Evolutionary conservation across 1,139 yeast species (phyloP).

Genomic region (Kodamaea arcana): DNA sequence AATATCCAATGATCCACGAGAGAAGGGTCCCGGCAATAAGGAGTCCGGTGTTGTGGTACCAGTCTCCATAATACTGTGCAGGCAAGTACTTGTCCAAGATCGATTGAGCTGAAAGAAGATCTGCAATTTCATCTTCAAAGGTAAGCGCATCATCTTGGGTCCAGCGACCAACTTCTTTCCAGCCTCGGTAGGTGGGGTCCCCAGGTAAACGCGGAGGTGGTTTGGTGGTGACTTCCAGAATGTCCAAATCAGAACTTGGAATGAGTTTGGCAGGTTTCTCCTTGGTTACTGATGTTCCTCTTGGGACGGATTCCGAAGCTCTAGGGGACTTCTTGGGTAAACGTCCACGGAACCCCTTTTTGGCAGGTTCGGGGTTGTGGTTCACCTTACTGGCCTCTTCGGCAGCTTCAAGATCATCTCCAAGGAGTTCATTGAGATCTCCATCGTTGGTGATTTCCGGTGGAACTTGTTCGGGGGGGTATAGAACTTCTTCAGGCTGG

Average conservation of each 20-base stretch:
- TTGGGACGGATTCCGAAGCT: background rate
- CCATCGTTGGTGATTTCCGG: slow-evolving; percentile 7
- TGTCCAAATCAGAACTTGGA: slow-evolving; percentile 23
- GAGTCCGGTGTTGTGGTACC: slow-evolving; percentile 86
- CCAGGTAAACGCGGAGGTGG: slow-evolving; percentile 52
- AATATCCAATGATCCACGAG: slow-evolving; percentile 78
- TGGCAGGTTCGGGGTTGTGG: slow-evolving; percentile 1
- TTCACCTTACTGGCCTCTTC: slow-evolving; percentile 1
- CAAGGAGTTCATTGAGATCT: slow-evolving; percentile 8
- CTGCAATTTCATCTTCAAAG: slow-evolving; percentile 65
- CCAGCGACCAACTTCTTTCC: slow-evolving; percentile 94
- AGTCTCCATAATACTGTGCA: slow-evolving; percentile 77
- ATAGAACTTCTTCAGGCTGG: slow-evolving; percentile 15
- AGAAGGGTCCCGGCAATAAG: slow-evolving; percentile 61
- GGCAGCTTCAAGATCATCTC: background rate
- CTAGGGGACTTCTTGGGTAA: background rate
- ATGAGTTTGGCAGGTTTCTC: slow-evolving; percentile 3
- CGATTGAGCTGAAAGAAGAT: slow-evolving; percentile 64
- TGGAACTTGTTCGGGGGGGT: slow-evolving; percentile 14
- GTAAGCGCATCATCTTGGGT: slow-evolving; percentile 63
- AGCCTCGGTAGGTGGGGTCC: slow-evolving; percentile 74
- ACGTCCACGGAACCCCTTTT: no score
- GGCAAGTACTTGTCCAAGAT: slow-evolving; percentile 70
- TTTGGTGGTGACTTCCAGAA: slow-evolving; percentile 29
- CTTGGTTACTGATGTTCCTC: background rate